Conservation (phyloP, 2,329 filamentous ascomycete species). For the Fusarium nurragi region DNA sequence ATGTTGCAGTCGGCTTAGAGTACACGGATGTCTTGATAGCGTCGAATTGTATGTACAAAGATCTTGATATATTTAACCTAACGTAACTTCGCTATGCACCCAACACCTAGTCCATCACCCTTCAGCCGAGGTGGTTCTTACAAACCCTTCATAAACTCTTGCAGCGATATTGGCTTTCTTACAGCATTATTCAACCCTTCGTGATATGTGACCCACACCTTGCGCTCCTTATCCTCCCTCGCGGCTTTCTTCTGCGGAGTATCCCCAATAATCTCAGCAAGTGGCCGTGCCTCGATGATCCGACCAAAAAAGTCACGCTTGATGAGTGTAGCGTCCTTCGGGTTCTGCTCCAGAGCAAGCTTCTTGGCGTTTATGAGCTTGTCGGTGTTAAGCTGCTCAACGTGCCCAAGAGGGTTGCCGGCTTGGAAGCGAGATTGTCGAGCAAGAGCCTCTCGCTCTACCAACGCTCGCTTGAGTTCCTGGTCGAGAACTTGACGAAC, state of each 20-base stretch:
- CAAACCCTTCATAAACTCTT: conserved; percentile 77
- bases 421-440: conserved; percentile 72
- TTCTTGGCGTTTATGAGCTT: conserved; percentile 47
- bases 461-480: conserved; percentile 80
- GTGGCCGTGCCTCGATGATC: conserved; percentile 61
- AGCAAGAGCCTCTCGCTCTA: conserved; percentile 71
- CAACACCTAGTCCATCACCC: background rate
- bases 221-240: conserved; percentile 57
- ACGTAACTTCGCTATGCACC: conserved; percentile 22
- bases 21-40: conserved; percentile 26
- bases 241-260: conserved; percentile 45
- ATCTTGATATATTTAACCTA: conserved; percentile 4
- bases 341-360: conserved; percentile 47
- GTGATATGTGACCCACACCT: conserved; percentile 88
- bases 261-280: conserved; percentile 55
- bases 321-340: conserved; percentile 53
- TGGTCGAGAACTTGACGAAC: conserved; percentile 93
- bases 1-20: conserved; percentile 31
- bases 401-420: conserved; percentile 48
- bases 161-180: conserved; percentile 82
- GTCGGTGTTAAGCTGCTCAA: conserved; percentile 50
- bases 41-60: conserved; percentile 12
- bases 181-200: conserved; percentile 95
- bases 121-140: conserved; percentile 45
- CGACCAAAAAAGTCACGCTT: conserved; percentile 90